These are phyloP conservation scores for Andrographis paniculata DNA, from an alignment of 305 asterid genomes.

Conservation along the genomic window DNA sequence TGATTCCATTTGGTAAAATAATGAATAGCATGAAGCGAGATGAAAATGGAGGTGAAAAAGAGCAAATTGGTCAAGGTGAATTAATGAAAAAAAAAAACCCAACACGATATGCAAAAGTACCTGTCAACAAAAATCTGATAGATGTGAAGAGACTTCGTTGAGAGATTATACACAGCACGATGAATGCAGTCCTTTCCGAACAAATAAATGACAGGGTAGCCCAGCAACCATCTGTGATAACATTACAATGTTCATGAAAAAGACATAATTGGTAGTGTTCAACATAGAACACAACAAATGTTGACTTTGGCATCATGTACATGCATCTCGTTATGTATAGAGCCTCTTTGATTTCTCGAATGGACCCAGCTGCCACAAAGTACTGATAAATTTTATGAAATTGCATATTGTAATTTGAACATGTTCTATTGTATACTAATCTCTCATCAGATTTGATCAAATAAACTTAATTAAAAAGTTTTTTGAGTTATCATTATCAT, in stretches of 20 bases:
- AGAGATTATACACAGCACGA: conserved; percentile 65
- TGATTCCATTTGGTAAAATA: conserved; percentile 2
- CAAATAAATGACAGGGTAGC: conserved; percentile 82
- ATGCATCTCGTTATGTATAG: too few relatives aligned
- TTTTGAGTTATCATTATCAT: too few relatives aligned
- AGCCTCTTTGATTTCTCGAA: too few relatives aligned
- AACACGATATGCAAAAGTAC: conserved; percentile 22
- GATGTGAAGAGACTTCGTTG: conserved; percentile 69
- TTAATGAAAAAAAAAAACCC: not conserved
- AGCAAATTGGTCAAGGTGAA: not conserved
- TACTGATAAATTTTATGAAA: too few relatives aligned
- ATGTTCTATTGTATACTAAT: too few relatives aligned
- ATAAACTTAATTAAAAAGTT: too few relatives aligned
- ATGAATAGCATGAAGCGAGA: not conserved
- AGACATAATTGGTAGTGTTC: too few relatives aligned
- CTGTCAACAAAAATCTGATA: conserved; percentile 66
- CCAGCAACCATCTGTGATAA: conserved; percentile 76
- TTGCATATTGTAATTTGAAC: too few relatives aligned
- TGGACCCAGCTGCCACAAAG: too few relatives aligned
- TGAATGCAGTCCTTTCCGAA: conserved; percentile 58
- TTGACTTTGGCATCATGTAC: too few relatives aligned
- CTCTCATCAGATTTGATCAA: too few relatives aligned
- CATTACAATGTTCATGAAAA: conserved; percentile 12
- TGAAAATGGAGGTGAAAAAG: not conserved
- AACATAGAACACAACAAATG: too few relatives aligned